Evolutionary conservation across 257 asterid species (phyloP).

Genomic region (Ehretia macrophylla): DNA sequence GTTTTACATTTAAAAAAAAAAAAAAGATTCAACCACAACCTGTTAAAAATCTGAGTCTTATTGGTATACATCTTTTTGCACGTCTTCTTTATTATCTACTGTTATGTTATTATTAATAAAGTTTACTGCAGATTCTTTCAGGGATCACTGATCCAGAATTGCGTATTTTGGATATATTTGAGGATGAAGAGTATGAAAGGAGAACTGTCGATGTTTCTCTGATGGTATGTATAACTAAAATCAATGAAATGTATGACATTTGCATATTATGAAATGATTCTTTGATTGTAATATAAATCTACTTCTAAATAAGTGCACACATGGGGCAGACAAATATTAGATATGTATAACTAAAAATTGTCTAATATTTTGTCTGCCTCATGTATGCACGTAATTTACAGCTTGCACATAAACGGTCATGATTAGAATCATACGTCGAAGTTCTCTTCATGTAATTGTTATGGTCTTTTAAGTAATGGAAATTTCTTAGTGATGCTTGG

Average conservation of each 20-base stretch:
- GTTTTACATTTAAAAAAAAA: not conserved
- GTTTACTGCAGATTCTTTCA: slow-evolving; percentile 50
- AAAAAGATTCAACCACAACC: too few species aligned
- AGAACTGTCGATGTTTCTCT: slow-evolving; percentile 46
- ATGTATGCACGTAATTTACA: too few species aligned
- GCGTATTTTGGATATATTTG: slow-evolving; percentile 69
- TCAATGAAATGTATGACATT: too few species aligned
- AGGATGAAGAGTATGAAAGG: slow-evolving; percentile 80
- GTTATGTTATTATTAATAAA: not conserved
- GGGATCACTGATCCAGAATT: slow-evolving; percentile 72
- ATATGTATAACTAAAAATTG: too few species aligned
- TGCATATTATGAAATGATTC: not conserved
- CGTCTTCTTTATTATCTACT: not conserved
- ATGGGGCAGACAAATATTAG: too few species aligned
- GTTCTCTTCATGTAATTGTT: too few species aligned
- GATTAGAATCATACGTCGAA: too few species aligned
- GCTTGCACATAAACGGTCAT: too few species aligned
- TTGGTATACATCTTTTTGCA: not conserved
- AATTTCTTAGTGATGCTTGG: not conserved
- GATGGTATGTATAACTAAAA: slow-evolving; percentile 33
- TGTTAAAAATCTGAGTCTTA: not conserved
- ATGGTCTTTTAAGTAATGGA: too few species aligned
- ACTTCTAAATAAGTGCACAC: not conserved
- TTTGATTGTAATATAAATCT: not conserved
- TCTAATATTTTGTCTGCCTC: too few species aligned